phyloP scores from a whole-genome alignment of 2,329 filamentous ascomycete genomes.

The Fusarium sambucinum region DNA sequence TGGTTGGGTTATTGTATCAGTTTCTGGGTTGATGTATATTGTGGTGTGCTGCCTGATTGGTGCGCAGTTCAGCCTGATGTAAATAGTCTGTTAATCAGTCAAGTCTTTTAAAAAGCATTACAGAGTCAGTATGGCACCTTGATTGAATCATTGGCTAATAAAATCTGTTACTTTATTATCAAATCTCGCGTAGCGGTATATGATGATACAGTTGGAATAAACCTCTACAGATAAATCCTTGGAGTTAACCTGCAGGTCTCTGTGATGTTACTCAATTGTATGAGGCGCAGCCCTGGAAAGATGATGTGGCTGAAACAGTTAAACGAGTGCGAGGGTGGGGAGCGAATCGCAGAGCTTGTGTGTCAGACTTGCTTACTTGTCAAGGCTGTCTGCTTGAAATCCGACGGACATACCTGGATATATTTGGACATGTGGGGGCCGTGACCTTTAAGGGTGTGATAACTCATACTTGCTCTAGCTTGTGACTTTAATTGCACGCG shows the following conservation, averaged over 20 bases:
- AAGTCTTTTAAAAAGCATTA: no score
- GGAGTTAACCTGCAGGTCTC: no score
- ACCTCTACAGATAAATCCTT: no score
- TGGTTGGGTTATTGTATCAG: slow-evolving; percentile 3
- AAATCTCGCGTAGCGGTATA: no score
- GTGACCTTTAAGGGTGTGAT: not conserved
- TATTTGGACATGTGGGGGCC: not conserved
- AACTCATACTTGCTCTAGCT: not conserved
- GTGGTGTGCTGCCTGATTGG: not conserved
- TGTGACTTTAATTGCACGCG: not conserved
- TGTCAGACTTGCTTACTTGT: not conserved
- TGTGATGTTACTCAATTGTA: no score
- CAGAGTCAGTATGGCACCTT: no score
- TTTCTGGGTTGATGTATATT: not conserved
- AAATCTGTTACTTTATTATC: no score
- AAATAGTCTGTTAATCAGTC: no score
- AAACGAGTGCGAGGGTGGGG: not conserved
- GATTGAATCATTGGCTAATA: no score
- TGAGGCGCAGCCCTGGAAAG: not conserved
- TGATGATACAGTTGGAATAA: no score
- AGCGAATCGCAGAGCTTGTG: not conserved
- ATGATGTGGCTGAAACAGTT: slow-evolving; percentile 3
- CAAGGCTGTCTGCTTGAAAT: not conserved
- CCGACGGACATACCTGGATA: not conserved
- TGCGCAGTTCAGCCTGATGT: not conserved